Conservation (phyloP, 73 alveolate species). For the Paramecium bursaria region DNA sequence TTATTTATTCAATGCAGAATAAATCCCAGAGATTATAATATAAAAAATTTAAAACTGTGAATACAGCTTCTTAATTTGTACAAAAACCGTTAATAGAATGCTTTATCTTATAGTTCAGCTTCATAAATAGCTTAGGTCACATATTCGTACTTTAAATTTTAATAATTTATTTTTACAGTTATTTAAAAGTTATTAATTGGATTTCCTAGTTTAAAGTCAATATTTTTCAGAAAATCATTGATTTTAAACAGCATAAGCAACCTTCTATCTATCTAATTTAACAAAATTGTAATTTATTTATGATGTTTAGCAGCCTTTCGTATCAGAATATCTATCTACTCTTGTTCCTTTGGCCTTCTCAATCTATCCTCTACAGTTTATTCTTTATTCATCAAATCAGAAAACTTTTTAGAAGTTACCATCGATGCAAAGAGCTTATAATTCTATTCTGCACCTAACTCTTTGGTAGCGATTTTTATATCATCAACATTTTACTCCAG, state of each 20-base stretch:
- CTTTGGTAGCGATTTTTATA: constrained; percentile 73
- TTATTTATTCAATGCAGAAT: too few relatives aligned
- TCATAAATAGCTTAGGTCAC: neutral
- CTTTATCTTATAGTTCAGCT: too few relatives aligned
- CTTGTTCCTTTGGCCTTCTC: constrained; percentile 64
- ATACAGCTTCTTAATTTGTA: too few relatives aligned
- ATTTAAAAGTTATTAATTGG: constrained; percentile 78
- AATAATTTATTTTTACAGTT: constrained; percentile 8
- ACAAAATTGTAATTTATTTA: constrained; percentile 72
- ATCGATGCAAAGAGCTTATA: constrained; percentile 79
- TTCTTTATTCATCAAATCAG: constrained; percentile 77
- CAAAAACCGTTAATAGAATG: neutral
- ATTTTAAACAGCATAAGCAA: constrained; percentile 74
- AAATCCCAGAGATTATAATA: too few relatives aligned
- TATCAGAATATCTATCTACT: constrained; percentile 73
- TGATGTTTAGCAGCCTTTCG: constrained; percentile 78
- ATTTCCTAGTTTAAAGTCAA: constrained; percentile 78
- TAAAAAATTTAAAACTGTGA: too few relatives aligned
- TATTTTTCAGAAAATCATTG: constrained; percentile 79
- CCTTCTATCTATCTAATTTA: constrained; percentile 67
- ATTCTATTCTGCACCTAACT: constrained; percentile 76
- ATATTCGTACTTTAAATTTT: neutral
- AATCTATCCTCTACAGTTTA: constrained; percentile 61
- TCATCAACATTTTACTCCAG: constrained; percentile 73
- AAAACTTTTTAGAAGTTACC: constrained; percentile 77